phyloP scores from a whole-genome alignment of 176 grass and related monocot species.

The Zea luxurians region DNA sequence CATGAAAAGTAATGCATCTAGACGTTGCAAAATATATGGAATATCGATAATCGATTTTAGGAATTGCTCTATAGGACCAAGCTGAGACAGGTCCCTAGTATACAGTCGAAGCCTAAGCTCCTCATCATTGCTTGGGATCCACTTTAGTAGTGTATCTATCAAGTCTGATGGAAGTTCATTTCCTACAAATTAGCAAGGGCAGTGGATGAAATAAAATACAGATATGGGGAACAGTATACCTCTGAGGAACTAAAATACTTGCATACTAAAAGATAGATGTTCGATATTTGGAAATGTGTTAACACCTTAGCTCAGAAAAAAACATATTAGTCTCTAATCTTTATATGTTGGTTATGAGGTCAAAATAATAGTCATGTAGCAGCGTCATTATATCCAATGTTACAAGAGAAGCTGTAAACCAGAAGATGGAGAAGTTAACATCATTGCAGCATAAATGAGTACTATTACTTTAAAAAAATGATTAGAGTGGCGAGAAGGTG shows the following conservation, averaged over 20 bases:
- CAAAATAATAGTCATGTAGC: neutral
- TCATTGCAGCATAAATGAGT: neutral
- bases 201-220: constrained; percentile 6
- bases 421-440: constrained; percentile 19
- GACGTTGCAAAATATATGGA: constrained; percentile 64
- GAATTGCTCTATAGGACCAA: constrained; percentile 80
- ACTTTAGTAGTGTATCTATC: constrained; percentile 77
- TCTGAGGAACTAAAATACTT: constrained; percentile 15
- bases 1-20: constrained; percentile 82
- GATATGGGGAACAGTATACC: neutral
- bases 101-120: constrained; percentile 84
- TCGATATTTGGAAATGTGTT: neutral
- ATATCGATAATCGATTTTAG: constrained; percentile 68
- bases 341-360: neutral
- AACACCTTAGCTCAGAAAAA: constrained; percentile 28
- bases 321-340: constrained; percentile 3
- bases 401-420: neutral
- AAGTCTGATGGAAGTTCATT: constrained; percentile 74
- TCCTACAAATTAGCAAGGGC: constrained; percentile 53
- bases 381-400: constrained; percentile 12
- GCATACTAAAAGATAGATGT: constrained; percentile 23
- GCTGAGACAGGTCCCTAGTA: constrained; percentile 57
- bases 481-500: too few relatives aligned
- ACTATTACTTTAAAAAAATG: neutral
- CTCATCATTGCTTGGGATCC: constrained; percentile 74